Percentiles rank a stretch among this genome's conserved stretches.
Conservation (phyloP, 1,139 yeast genomes). For the Chernovozyma sophiae-reginae region DNA sequence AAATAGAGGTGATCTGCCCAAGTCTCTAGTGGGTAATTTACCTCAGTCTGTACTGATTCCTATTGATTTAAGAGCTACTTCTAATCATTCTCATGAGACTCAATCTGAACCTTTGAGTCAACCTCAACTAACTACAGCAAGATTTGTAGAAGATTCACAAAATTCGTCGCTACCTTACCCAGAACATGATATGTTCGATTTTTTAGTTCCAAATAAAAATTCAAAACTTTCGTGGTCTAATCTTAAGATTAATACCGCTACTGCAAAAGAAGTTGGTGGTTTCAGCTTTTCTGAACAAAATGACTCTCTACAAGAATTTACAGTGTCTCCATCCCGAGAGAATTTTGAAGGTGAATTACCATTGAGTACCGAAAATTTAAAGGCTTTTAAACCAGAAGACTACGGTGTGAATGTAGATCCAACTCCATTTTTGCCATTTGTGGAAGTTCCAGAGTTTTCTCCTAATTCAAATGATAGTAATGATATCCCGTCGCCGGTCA, state of each 20-base stretch:
- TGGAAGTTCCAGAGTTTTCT: conserved; percentile 6
- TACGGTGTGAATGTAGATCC: neutral
- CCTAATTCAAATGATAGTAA: conserved; percentile 2
- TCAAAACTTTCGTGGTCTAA: no score
- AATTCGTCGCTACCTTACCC: conserved; percentile 1
- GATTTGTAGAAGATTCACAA: neutral
- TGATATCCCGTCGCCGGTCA: conserved; percentile 3
- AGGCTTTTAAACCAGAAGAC: neutral
- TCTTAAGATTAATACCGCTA: conserved; percentile 1
- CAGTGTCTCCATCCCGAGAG: conserved; percentile 16
- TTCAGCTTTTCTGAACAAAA: conserved; percentile 26
- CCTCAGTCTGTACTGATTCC: neutral
- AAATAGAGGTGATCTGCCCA: neutral
- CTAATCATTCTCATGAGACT: no score
- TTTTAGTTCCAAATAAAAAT: neutral
- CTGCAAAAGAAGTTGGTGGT: conserved; percentile 1
- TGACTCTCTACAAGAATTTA: conserved; percentile 23
- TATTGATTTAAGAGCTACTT: neutral
- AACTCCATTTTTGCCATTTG: conserved; percentile 1
- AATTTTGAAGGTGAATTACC: neutral
- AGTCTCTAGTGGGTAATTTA: neutral
- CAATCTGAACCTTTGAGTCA: no score
- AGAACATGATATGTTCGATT: conserved; percentile 1
- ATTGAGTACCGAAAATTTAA: neutral
- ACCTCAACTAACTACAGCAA: no score